phyloP scores from a whole-genome alignment of 169 alveolate genomes.

The Plasmodium falciparum region DNA sequence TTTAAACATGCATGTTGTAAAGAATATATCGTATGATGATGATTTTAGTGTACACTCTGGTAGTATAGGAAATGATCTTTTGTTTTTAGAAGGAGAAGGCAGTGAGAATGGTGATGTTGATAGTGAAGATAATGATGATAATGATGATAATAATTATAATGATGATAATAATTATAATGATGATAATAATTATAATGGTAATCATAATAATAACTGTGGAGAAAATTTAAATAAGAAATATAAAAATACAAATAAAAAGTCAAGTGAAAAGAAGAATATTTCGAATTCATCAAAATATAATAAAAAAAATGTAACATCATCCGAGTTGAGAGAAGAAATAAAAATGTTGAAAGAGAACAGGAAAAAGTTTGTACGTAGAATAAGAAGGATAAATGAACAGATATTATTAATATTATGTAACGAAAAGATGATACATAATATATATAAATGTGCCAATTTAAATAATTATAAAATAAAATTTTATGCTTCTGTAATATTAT shows the following conservation, averaged over 20 bases:
- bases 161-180: background rate
- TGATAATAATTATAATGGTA: background rate
- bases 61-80: constrained; percentile 21
- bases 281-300: background rate
- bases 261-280: background rate
- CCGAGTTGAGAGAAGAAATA: constrained; percentile 31
- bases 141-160: background rate
- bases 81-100: constrained; percentile 13
- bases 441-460: constrained; percentile 39
- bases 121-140: background rate
- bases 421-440: constrained; percentile 49
- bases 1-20: background rate
- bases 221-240: background rate
- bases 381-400: constrained; percentile 61
- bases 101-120: background rate
- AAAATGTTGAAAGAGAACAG: constrained; percentile 19
- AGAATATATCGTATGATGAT: constrained; percentile 32
- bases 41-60: constrained; percentile 62
- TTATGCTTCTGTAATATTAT: constrained; percentile 42
- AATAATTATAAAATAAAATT: constrained; percentile 39
- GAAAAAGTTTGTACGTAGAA: constrained; percentile 16
- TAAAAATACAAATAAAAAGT: background rate
- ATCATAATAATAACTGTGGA: background rate
- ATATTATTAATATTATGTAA: constrained; percentile 40
- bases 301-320: background rate